Evolutionary conservation across 768 basidiomycete genomes (phyloP), one percentile per base, ranked within the genome.

Genomic region (Ephemerocybe angulata): DNA sequence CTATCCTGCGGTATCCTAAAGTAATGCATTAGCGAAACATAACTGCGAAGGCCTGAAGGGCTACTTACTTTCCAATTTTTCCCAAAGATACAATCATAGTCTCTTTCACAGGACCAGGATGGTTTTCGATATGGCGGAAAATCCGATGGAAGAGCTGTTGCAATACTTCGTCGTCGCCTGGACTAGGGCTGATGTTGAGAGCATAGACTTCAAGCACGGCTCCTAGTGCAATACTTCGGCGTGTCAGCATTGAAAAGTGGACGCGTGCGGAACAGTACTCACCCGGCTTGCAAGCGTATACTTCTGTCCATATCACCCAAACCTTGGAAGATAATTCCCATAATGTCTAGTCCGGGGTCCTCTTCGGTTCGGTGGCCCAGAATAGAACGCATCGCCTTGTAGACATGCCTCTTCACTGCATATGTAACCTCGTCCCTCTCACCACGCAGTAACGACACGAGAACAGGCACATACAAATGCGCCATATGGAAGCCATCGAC

Each of bases 211-310:
- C 76, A n/a, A 75, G 57, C 25, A 74, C 72, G 37, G 83, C 62
- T 5, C 86, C 63, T 13, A 77, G 76, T 10, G 71, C 74, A 10
- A 87, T 62, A 4, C 78, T 75, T 4, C 83, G n/a, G n/a, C n/a
- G n/a, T n/a, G n/a, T n/a, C n/a, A n/a, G n/a, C n/a, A n/a, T n/a
- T n/a, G n/a, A n/a, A n/a, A 85, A 58, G 33, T 28, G 17, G 13
- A 44, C 55, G 27, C 25, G 10, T 30, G n/a, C 2, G 38, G 24
- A 37, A 17, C 30, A 30, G 29, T n/a, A 59, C 81, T 60, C 67
- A 90, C 89, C 89, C 90, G 50, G 89, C 86, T 58, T 76, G 72
- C 15, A 91, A 64, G 33, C 89, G 79, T 21, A 85, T 80, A 38
- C 74, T 76, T 53, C 89, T 76, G 58, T 86, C 79, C 35, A 63